phyloP scores from a whole-genome alignment of 2,329 filamentous ascomycete genomes.

The Ceratocystiopsis sp. region DNA sequence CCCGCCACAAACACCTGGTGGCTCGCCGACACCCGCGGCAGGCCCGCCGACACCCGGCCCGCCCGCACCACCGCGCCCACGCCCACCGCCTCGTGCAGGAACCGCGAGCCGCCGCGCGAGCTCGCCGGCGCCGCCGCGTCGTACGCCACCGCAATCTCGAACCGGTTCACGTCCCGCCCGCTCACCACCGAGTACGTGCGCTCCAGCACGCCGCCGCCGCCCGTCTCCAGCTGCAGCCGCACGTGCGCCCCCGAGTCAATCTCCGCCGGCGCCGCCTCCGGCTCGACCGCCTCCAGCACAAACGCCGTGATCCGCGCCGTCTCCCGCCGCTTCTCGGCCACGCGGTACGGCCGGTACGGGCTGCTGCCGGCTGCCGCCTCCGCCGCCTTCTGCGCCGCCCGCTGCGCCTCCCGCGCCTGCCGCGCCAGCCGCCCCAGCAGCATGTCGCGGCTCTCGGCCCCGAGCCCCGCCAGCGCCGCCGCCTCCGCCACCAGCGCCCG shows the following conservation, averaged over 20 bases:
- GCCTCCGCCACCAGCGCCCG: constrained; percentile 36
- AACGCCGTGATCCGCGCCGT: constrained; percentile 34
- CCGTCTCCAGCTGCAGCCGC: constrained; percentile 36
- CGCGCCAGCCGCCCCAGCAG: constrained; percentile 36
- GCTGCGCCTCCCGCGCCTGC: constrained; percentile 14
- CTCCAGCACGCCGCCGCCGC: constrained; percentile 23
- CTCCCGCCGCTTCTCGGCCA: constrained; percentile 32
- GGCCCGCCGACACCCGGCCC: constrained; percentile 30
- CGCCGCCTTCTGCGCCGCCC: constrained; percentile 6
- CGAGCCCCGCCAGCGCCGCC: constrained; percentile 31
- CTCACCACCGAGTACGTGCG: constrained; percentile 44
- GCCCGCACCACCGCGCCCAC: constrained; percentile 33
- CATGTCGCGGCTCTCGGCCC: constrained; percentile 27
- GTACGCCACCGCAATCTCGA: constrained; percentile 42
- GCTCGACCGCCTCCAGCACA: constrained; percentile 28
- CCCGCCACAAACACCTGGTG: constrained; percentile 46
- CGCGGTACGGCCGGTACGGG: constrained; percentile 26
- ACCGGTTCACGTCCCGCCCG: constrained; percentile 27
- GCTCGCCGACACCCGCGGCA: constrained; percentile 30
- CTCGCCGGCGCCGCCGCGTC: constrained; percentile 4
- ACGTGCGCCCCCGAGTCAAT: constrained; percentile 33
- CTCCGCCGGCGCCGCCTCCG: constrained; percentile 16
- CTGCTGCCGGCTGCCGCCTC: constrained; percentile 11
- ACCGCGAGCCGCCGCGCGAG: constrained; percentile 44
- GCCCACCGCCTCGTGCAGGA: constrained; percentile 31